Base-by-base conservation (phyloP, 2,329 filamentous ascomycete genomes). In the Arachnopeziza araneosa region DNA sequence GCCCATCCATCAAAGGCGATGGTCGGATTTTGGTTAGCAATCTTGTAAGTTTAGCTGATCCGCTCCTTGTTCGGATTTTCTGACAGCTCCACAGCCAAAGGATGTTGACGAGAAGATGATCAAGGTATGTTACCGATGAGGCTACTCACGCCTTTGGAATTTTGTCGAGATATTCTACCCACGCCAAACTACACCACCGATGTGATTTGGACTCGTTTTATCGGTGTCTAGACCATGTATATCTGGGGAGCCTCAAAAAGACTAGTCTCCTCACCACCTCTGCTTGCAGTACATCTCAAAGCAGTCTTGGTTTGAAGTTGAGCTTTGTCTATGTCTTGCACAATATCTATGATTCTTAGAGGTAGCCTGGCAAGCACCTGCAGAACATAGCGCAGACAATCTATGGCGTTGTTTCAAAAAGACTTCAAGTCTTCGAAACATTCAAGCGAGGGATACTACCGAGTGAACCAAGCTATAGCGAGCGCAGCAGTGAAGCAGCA, bases 91-190 rank as follows among this genome's bases (percentile, higher is more conserved):
- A 68, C 53, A 98, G 91, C 95, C 95, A 76, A 87, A 88, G 81
- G 95, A 99, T 86, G 92, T 99, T 78, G 91, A 87, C 79, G 93
- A 98, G 84, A 81, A 80, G 80, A 91, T 96, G 87, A 96, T 99
- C 82, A 98, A 99, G 95, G 95, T 99, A 99, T 96, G 95, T 99
- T 92, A 89, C 92, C 87, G 82, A 85, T 89, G 82, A 88, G 87
- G 87, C 84, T 79, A 73, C 77, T 79, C 75, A 77, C 73, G 78
- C 81, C 85, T 82, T 82, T 82, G 84, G 86, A 86, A 83, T 89
- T 87, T 83, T 79, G 80, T 83, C 82, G 85, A 86, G 85, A 82
- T 87, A 86, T 83, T 79, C 83, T 60, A 66, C 64, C 63, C 59
- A 61, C 61, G 57, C 57, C 67, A 64, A 68, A 66, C 68, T 55